These are phyloP conservation scores for Aspergillus steynii DNA, from an alignment of 495 filamentous ascomycete species.

Conservation along the genomic window DNA sequence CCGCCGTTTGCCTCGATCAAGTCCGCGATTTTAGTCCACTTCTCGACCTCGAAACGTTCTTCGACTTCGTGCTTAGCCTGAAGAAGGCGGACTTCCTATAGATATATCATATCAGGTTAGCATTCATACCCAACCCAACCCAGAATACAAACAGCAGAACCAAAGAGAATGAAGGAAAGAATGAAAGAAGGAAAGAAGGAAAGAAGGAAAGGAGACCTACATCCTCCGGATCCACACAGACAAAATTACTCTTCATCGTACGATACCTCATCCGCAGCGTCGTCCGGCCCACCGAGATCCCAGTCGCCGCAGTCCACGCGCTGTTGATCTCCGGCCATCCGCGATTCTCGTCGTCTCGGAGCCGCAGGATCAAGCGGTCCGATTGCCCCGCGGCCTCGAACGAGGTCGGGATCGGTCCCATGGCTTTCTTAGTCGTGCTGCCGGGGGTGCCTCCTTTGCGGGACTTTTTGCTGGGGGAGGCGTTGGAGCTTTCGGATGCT, in stretches of 20 bases:
- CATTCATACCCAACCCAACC: no score
- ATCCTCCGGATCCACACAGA: constrained; percentile 15
- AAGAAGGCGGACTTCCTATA: constrained; percentile 18
- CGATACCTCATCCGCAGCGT: constrained; percentile 21
- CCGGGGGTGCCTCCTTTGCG: not conserved
- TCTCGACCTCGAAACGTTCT: constrained; percentile 24
- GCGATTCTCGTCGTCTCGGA: constrained; percentile 22
- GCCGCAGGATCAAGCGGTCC: constrained; percentile 22
- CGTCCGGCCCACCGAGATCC: constrained; percentile 11
- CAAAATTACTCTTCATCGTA: constrained; percentile 29
- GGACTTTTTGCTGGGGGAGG: constrained; percentile 5
- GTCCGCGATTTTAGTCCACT: constrained; percentile 23
- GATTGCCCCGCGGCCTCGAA: constrained; percentile 8
- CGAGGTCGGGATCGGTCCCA: constrained; percentile 19
- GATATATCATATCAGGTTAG: not conserved
- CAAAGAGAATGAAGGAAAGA: not conserved
- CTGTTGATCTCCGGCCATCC: constrained; percentile 23
- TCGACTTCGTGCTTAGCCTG: constrained; percentile 26
- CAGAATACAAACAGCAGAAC: not conserved
- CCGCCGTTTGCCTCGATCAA: constrained; percentile 19
- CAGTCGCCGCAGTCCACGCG: constrained; percentile 16
- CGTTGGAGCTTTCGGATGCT: not conserved
- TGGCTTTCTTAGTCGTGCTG: constrained; percentile 7
- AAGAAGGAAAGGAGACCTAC: constrained; percentile 16
- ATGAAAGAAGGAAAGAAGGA: not conserved